phyloP scores from a whole-genome alignment of 2,329 filamentous ascomycete species.

The Sclerotinia glacialis region DNA sequence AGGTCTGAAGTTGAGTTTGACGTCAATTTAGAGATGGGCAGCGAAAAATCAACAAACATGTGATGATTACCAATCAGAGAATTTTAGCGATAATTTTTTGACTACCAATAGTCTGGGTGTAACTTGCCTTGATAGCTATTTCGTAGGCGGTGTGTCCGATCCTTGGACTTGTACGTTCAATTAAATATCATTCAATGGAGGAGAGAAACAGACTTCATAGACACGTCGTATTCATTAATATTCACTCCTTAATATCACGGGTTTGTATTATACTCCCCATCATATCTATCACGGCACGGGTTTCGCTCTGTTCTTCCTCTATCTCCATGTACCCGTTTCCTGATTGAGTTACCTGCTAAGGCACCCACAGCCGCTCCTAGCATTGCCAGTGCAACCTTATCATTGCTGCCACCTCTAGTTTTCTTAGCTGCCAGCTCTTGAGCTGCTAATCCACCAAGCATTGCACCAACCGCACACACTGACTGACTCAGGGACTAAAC shows the following conservation, averaged over 20 bases:
- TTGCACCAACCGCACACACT: slow-evolving; percentile 6
- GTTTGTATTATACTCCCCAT: neutral
- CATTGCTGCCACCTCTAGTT: neutral
- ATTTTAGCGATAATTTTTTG: no score
- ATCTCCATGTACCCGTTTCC: neutral
- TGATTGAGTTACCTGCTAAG: slow-evolving; percentile 4
- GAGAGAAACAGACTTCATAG: neutral
- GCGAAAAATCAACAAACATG: no score
- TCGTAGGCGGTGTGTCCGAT: neutral
- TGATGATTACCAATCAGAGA: no score
- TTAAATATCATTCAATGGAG: no score
- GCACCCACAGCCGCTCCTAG: slow-evolving; percentile 2
- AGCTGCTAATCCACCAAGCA: slow-evolving; percentile 11
- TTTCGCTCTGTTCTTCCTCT: neutral
- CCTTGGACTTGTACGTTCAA: neutral
- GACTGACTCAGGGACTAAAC: no score
- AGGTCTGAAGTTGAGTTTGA: no score
- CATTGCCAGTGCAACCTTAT: slow-evolving; percentile 7
- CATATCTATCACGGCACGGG: neutral
- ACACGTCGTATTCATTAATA: neutral
- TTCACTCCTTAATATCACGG: neutral
- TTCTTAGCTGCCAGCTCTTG: neutral
- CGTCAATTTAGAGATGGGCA: no score
- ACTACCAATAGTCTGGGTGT: no score
- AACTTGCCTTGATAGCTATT: no score